Conservation (phyloP, 2,329 filamentous ascomycete species). For the Coniochaeta sp. region DNA sequence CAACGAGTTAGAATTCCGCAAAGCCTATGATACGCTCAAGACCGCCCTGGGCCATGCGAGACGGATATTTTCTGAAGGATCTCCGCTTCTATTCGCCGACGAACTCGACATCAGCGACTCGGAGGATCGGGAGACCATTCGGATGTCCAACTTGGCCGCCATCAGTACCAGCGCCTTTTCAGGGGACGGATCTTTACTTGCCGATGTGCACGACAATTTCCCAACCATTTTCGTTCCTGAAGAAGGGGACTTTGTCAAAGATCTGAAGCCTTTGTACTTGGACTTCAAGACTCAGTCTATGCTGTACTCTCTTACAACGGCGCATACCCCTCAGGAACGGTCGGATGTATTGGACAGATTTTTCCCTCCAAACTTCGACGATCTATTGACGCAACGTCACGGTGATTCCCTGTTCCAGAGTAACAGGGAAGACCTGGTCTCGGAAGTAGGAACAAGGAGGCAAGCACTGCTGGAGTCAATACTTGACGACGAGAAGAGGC, state of each 20-base stretch:
- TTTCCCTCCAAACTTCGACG: constrained; percentile 49
- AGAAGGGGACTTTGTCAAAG: constrained; percentile 29
- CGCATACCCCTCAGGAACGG: constrained; percentile 36
- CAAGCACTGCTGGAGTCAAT: constrained; percentile 44
- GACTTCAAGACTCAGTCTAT: constrained; percentile 42
- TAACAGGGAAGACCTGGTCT: constrained; percentile 24
- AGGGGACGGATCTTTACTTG: constrained; percentile 28
- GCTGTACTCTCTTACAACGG: constrained; percentile 44
- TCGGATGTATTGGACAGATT: constrained; percentile 43
- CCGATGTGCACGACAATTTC: constrained; percentile 37
- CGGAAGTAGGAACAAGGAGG: constrained; percentile 32
- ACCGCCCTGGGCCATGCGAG: constrained; percentile 24
- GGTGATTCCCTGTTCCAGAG: constrained; percentile 32
- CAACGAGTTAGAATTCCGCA: constrained; percentile 23
- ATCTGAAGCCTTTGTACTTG: constrained; percentile 35
- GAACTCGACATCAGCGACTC: constrained; percentile 30
- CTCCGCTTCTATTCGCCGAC: constrained; percentile 24
- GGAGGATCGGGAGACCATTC: constrained; percentile 31
- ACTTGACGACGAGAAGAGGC: constrained; percentile 36
- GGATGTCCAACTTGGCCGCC: constrained; percentile 42
- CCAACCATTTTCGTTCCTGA: constrained; percentile 34
- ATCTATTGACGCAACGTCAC: constrained; percentile 29
- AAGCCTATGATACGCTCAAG: constrained; percentile 25
- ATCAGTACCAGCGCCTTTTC: constrained; percentile 34
- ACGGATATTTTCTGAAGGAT: constrained; percentile 24